Evolutionary conservation across 345 rosid species (phyloP).

Genomic region (Moricandia arvensis): DNA sequence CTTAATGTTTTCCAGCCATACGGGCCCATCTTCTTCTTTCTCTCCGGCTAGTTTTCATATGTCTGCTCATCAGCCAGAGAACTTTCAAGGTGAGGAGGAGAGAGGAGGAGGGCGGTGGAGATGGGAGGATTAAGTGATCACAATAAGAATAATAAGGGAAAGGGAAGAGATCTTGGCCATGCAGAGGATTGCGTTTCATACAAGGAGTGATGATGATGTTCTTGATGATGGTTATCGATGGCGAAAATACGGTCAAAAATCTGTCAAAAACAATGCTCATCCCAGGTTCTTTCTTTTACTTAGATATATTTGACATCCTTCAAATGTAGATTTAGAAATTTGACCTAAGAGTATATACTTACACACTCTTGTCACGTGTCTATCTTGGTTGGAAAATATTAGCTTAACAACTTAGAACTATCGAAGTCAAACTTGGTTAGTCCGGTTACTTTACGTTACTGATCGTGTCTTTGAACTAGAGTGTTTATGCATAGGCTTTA

Average conservation of each 20-base stretch:
- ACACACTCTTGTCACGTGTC: slow-evolving; percentile 18
- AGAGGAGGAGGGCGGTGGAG: slow-evolving; percentile 16
- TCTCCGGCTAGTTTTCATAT: slow-evolving; percentile 20
- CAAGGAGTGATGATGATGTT: slow-evolving; percentile 47
- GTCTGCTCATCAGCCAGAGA: slow-evolving; percentile 26
- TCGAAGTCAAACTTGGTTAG: slow-evolving; percentile 6
- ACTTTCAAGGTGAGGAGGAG: background rate
- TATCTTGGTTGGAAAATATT: slow-evolving; percentile 27
- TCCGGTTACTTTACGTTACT: slow-evolving; percentile 22
- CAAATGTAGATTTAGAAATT: slow-evolving; percentile 19
- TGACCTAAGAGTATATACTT: background rate
- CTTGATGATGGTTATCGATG: slow-evolving; percentile 55
- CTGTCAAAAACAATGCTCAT: slow-evolving; percentile 43
- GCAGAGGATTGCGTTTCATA: slow-evolving; percentile 45
- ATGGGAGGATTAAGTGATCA: slow-evolving; percentile 6
- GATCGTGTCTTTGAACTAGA: background rate
- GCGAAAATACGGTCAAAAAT: slow-evolving; percentile 54
- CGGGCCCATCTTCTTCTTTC: slow-evolving; percentile 31
- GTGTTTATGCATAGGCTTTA: background rate
- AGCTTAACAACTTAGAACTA: slow-evolving; percentile 34
- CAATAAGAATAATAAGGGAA: slow-evolving; percentile 33
- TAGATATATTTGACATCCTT: slow-evolving; percentile 8
- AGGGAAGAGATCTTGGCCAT: slow-evolving; percentile 21
- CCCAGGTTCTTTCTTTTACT: slow-evolving; percentile 40
- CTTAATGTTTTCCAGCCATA: slow-evolving; percentile 23